These are phyloP conservation scores for Trichoderma simmonsii DNA, from an alignment of 2,329 filamentous ascomycete genomes.

Conservation along the genomic window DNA sequence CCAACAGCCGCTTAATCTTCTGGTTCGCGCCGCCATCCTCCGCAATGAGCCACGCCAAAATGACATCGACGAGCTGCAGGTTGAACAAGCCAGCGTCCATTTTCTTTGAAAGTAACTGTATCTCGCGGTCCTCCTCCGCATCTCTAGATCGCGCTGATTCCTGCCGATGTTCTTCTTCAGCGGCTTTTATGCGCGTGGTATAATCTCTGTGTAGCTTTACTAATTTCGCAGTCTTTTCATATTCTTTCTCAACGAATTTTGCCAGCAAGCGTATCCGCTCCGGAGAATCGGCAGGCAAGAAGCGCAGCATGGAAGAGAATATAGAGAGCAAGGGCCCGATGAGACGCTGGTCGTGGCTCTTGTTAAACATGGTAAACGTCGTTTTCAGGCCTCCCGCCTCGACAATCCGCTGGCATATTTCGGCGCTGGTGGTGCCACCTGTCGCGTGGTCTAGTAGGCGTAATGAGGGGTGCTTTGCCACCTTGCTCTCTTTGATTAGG, in stretches of 20 bases:
- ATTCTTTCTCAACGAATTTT: conserved; percentile 94
- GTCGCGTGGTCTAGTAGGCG: conserved; percentile 83
- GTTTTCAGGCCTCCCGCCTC: conserved; percentile 82
- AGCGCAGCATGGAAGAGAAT: conserved; percentile 76
- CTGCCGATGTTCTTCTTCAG: conserved; percentile 47
- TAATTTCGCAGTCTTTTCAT: conserved; percentile 76
- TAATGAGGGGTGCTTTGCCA: conserved; percentile 73
- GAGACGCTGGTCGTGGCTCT: conserved; percentile 65
- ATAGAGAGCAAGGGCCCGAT: conserved; percentile 82
- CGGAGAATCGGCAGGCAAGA: conserved; percentile 73
- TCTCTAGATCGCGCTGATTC: conserved; percentile 20
- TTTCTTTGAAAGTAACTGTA: conserved; percentile 70
- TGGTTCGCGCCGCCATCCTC: conserved; percentile 75
- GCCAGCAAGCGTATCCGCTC: conserved; percentile 79
- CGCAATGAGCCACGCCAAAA: conserved; percentile 85
- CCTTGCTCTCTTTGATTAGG: conserved; percentile 86
- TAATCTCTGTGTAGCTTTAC: conserved; percentile 71
- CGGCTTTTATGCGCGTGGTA: conserved; percentile 56
- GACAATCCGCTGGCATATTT: conserved; percentile 73
- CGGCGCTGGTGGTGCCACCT: conserved; percentile 42
- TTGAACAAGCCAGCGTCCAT: conserved; percentile 83
- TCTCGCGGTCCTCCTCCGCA: conserved; percentile 51
- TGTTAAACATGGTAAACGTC: conserved; percentile 84
- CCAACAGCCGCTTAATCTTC: conserved; percentile 62
- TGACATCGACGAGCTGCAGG: conserved; percentile 77